These are phyloP conservation scores for Zygosaccharomyces lentus DNA, from an alignment of 805 yeast genomes.

Conservation along the genomic window DNA sequence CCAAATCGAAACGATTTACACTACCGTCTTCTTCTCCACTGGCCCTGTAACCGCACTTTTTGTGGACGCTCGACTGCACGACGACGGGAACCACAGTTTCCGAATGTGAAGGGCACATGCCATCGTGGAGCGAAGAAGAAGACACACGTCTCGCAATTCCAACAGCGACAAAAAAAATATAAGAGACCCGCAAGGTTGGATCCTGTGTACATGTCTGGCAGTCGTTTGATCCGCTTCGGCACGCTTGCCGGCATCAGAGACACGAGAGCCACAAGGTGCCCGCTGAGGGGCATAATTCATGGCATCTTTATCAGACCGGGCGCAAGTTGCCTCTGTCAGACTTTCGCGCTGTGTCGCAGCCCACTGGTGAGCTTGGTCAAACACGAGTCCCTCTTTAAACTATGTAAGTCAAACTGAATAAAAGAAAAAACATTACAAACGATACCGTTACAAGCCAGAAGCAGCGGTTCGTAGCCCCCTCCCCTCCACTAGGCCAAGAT, in stretches of 20 bases:
- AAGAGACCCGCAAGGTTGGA: slow-evolving; percentile 10
- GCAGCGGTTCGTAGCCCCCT: not conserved
- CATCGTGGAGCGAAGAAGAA: slow-evolving; percentile 1
- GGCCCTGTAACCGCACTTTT: not conserved
- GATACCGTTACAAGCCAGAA: not conserved
- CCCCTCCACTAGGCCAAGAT: slow-evolving; percentile 12
- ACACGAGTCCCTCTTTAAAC: slow-evolving; percentile 4
- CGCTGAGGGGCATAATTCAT: slow-evolving; percentile 19
- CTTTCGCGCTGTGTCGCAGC: slow-evolving; percentile 18
- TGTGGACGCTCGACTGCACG: not conserved
- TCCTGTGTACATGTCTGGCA: slow-evolving; percentile 6
- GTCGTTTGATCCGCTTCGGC: slow-evolving; percentile 21
- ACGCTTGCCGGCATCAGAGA: slow-evolving; percentile 18
- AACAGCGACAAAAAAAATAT: slow-evolving; percentile 7
- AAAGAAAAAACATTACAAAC: not conserved
- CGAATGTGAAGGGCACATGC: not conserved
- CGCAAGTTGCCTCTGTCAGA: slow-evolving; percentile 18
- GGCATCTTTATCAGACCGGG: slow-evolving; percentile 16
- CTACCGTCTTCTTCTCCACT: not conserved
- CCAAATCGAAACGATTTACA: not conserved
- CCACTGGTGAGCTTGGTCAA: slow-evolving; percentile 13
- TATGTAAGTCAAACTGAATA: not conserved
- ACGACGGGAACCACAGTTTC: not conserved
- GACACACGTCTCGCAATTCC: slow-evolving; percentile 11
- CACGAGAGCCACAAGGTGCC: slow-evolving; percentile 19